Conservation (phyloP, 1,284 basidiomycete genomes). For the Leccinum glutinopallens region DNA sequence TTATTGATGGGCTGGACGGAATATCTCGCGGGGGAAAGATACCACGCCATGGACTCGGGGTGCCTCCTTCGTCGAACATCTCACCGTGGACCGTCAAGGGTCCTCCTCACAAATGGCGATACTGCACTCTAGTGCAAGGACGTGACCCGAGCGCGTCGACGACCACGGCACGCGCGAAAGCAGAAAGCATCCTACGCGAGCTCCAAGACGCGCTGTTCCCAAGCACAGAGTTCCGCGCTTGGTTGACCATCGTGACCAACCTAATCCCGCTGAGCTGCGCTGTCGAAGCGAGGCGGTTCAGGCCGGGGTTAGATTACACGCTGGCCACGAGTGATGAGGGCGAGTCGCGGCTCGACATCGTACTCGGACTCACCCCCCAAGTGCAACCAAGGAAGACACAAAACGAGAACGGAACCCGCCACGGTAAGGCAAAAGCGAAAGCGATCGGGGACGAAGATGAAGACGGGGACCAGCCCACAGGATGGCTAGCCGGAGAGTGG, state of each 20-base stretch:
- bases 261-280: conserved; percentile 77
- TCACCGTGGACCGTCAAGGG: conserved; percentile 76
- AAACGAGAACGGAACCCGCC: conserved; percentile 8
- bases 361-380: conserved; percentile 88
- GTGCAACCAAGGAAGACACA: conserved; percentile 34
- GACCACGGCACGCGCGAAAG: conserved; percentile 44
- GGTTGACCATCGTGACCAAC: conserved; percentile 81
- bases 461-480: conserved; percentile 41
- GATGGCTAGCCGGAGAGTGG: conserved; percentile 81
- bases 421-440: conserved; percentile 29
- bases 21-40: conserved; percentile 50
- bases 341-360: conserved; percentile 84
- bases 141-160: background rate
- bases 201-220: conserved; percentile 80
- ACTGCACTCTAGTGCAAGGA: conserved; percentile 59
- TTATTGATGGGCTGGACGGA: conserved; percentile 64
- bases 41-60: conserved; percentile 66
- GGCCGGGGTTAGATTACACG: conserved; percentile 95
- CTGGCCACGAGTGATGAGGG: conserved; percentile 88
- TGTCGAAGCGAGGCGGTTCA: conserved; percentile 83
- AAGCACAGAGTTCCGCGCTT: conserved; percentile 86
- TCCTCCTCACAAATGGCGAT: conserved; percentile 94
- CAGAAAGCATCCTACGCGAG: conserved; percentile 51
- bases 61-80: conserved; percentile 46
- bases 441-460: conserved; percentile 37